Conservation (phyloP, 208 protist genomes). For the Leishmania tarentolae region DNA sequence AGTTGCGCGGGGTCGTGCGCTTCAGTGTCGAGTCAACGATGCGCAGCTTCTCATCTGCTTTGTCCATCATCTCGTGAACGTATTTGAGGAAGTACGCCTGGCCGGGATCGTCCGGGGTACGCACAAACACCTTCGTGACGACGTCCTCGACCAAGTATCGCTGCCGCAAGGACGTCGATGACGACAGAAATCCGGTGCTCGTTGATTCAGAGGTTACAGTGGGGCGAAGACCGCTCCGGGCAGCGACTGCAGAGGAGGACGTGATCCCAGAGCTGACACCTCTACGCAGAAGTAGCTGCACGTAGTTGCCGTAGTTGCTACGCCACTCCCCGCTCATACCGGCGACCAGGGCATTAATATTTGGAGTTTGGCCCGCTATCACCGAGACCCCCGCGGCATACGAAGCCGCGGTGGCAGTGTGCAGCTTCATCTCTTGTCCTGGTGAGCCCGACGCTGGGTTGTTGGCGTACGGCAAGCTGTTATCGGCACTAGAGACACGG, state of each 20-base stretch:
- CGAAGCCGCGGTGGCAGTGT: neutral
- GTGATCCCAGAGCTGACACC: conserved; percentile 5
- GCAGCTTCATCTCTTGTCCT: neutral
- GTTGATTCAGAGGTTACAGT: neutral
- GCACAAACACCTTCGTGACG: conserved; percentile 80
- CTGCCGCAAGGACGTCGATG: conserved; percentile 5
- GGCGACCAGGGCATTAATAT: conserved; percentile 22
- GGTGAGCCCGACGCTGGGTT: neutral
- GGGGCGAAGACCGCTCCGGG: neutral
- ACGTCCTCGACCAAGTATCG: conserved; percentile 39
- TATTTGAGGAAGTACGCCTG: conserved; percentile 52
- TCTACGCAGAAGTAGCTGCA: conserved; percentile 20
- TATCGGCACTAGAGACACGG: neutral
- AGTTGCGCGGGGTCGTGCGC: conserved; percentile 9
- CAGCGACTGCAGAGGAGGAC: neutral
- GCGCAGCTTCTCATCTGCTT: conserved; percentile 41
- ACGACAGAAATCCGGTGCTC: neutral
- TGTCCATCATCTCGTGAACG: conserved; percentile 33
- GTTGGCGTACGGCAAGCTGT: neutral
- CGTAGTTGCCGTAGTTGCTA: conserved; percentile 30
- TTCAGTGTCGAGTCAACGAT: conserved; percentile 36
- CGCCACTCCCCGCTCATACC: conserved; percentile 26
- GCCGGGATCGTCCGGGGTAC: conserved; percentile 32
- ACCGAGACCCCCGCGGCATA: neutral
- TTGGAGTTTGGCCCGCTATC: neutral